Base-by-base conservation (phyloP, 345 rosid genomes). In the Arabidopsis suecica region DNA sequence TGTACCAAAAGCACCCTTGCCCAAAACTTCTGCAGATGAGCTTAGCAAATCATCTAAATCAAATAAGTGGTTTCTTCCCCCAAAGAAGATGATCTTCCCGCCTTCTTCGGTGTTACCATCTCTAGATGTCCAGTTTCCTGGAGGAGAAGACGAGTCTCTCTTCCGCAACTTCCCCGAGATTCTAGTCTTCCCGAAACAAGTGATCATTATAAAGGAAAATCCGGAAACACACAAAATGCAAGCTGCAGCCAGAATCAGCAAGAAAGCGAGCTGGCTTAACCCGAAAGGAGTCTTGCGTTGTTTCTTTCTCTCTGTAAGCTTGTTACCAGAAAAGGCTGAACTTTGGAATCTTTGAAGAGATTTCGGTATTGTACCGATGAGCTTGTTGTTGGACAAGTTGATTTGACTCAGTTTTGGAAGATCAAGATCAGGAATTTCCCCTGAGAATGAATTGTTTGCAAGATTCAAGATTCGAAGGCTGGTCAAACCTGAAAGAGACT, bases 1-100 rank as follows among this genome's bases (percentile, higher is more conserved):
- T 76, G 83, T 85, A 22, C 98, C 96, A 32, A 89, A 90, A 9
- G 88, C 85, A 32, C 97, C 90, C 61, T 92, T 92, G 40, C 97
- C 97, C 64, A 92, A 71, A 5, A 92, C 93, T 73, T 92, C 88
- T 5, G 99, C 96, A 5, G 99, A 95, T 65, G 99, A 97, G 75
- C 89, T 88, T 75, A 92, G 76, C 67, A 95, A 80, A 85, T 95
- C 98, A 81, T 95, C 99, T 86, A 95, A 80, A 82, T 95, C 91
- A 59, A 92, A 90, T 30, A 84, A 82, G 60, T 89, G 88, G 71
- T 78, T 86, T 36, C 88, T 89, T 30, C 97, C 94, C 48, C 90
- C 97, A 9, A 90, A 90, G 85, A 89, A 90, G 40, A 83, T 85
- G 79, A 95, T 68, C 71, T 84, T 89, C 37, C 89, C 84, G 53